Conservation (phyloP, 345 rosid genomes). For the Clausena lansium region DNA sequence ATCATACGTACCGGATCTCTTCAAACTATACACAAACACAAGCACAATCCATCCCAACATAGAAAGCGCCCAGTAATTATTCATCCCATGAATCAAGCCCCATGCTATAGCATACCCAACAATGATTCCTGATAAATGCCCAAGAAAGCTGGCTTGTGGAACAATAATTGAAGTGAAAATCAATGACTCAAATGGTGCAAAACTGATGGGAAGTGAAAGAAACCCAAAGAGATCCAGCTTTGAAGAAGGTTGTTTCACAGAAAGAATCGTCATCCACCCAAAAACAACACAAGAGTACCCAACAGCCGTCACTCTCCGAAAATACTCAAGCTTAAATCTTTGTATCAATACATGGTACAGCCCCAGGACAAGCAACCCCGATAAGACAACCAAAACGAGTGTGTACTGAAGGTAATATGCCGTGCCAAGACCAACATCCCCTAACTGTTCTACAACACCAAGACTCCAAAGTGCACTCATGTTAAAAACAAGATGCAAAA, state of each 20-base stretch:
- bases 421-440: conserved; percentile 69
- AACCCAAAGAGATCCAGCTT: conserved; percentile 90
- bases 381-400: conserved; percentile 69
- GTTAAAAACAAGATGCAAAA: conserved; percentile 89
- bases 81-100: conserved; percentile 96
- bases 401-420: conserved; percentile 87
- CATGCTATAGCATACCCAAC: conserved; percentile 95
- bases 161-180: conserved; percentile 95
- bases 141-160: conserved; percentile 97
- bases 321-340: conserved; percentile 78
- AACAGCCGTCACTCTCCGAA: conserved; percentile 88
- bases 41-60: conserved; percentile 79
- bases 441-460: conserved; percentile 79
- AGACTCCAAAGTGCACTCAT: conserved; percentile 99
- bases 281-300: conserved; percentile 99
- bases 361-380: conserved; percentile 76
- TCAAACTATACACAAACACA: conserved; percentile 80
- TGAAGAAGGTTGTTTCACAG: conserved; percentile 90
- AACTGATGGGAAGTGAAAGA: conserved; percentile 91
- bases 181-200: conserved; percentile 92
- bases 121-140: conserved; percentile 88
- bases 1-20: conserved; percentile 85
- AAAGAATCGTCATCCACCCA: conserved; percentile 98
- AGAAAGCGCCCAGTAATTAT: conserved; percentile 87
- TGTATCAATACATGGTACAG: conserved; percentile 74